Evolutionary conservation across 129 eudicot species (phyloP).

Genomic region (Helianthus annuus): HanXRQr2.0-SUNRISE NC_035449.2:33925681-33926180

Average conservation of each 20-base stretch:
- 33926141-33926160: slow-evolving; percentile 54
- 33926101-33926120: slow-evolving; percentile 32
- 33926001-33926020: not conserved
- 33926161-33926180: slow-evolving; percentile 34
- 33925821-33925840: not conserved
- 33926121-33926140: slow-evolving; percentile 89
- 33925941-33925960: slow-evolving; percentile 26
- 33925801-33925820: not conserved
- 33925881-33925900: slow-evolving; percentile 46
- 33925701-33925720: slow-evolving; percentile 96
- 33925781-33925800: slow-evolving; percentile 38
- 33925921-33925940: slow-evolving; percentile 61
- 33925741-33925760: slow-evolving; percentile 41
- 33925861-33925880: slow-evolving; percentile 27
- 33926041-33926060: not conserved
- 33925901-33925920: slow-evolving; percentile 76
- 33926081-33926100: not conserved
- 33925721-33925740: slow-evolving; percentile 62
- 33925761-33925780: slow-evolving; percentile 23
- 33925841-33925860: slow-evolving; percentile 15
- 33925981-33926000: too few relatives aligned
- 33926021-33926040: not conserved
- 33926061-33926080: not conserved
- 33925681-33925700: slow-evolving; percentile 62
- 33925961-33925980: not conserved